These are phyloP conservation scores for Hanseniaspora gamundiae DNA, from an alignment of 1,139 yeast species.

Conservation along the genomic window DNA sequence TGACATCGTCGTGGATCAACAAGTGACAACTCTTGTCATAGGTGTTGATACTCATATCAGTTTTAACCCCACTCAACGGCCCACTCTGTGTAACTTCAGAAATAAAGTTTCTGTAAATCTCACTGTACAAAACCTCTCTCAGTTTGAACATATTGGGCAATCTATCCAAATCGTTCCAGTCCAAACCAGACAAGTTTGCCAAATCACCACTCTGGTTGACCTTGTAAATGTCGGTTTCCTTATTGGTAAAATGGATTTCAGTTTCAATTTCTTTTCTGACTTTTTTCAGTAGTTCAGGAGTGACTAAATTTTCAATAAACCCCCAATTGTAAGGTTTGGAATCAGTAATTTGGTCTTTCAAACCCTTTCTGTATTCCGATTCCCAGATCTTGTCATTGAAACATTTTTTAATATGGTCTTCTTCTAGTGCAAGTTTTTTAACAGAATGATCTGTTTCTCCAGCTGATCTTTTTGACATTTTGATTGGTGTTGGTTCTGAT, in stretches of 20 bases:
- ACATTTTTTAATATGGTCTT: conserved; percentile 31
- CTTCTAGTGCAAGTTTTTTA: conserved; percentile 20
- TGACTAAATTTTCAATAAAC: conserved; percentile 55
- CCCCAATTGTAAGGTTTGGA: conserved; percentile 89
- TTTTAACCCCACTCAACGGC: conserved; percentile 73
- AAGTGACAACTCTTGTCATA: conserved; percentile 90
- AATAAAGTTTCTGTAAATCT: conserved; percentile 71
- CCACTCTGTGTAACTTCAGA: conserved; percentile 83
- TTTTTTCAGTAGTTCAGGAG: conserved; percentile 61
- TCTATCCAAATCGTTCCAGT: conserved; percentile 60
- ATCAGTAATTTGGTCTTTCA: conserved; percentile 32
- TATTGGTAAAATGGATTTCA: conserved; percentile 81
- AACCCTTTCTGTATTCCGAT: conserved; percentile 29
- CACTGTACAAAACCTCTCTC: conserved; percentile 78
- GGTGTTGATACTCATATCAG: conserved; percentile 86
- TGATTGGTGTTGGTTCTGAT: not conserved
- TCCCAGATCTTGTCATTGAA: conserved; percentile 49
- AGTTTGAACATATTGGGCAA: conserved; percentile 65
- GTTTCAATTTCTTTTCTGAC: conserved; percentile 77
- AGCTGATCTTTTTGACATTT: conserved; percentile 1
- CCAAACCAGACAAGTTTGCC: conserved; percentile 80
- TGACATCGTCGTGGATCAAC: conserved; percentile 93
- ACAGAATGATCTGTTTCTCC: conserved; percentile 1
- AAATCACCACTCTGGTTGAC: conserved; percentile 92
- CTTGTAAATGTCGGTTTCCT: conserved; percentile 94